phyloP scores from a whole-genome alignment of 768 basidiomycete species.

The Naematelia encephala region DNA sequence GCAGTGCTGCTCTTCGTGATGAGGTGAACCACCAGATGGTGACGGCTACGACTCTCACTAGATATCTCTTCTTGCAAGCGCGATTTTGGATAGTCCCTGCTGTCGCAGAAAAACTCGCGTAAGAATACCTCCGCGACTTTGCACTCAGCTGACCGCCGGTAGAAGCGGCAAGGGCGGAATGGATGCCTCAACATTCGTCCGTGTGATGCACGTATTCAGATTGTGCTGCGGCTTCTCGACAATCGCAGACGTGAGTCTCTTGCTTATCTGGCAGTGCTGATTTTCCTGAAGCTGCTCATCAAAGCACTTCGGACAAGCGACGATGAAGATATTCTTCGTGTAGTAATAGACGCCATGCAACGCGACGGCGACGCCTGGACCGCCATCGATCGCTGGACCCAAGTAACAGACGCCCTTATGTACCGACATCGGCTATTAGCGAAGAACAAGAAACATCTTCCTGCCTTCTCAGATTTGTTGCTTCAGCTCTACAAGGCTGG shows the following conservation, averaged over 20 bases:
- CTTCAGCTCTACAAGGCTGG: conserved; percentile 23
- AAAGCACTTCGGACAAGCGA: conserved; percentile 24
- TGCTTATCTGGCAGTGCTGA: neutral
- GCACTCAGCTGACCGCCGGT: conserved; percentile 13
- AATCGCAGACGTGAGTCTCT: conserved; percentile 28
- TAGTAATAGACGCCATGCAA: conserved; percentile 27
- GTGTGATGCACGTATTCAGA: conserved; percentile 31
- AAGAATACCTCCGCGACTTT: conserved; percentile 1
- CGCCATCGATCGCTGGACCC: conserved; percentile 38
- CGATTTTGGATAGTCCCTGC: conserved; percentile 38
- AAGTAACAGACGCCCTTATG: conserved; percentile 31
- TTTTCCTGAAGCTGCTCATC: conserved; percentile 19
- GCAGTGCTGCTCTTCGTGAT: conserved; percentile 18
- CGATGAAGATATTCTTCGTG: conserved; percentile 32
- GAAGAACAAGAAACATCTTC: conserved; percentile 15
- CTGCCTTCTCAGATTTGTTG: conserved; percentile 16
- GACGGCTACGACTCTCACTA: conserved; percentile 15
- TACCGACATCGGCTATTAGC: conserved; percentile 22
- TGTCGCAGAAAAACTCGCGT: conserved; percentile 17
- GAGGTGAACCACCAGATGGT: conserved; percentile 28
- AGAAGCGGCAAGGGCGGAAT: conserved; percentile 12
- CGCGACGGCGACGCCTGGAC: conserved; percentile 43
- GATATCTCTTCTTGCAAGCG: conserved; percentile 36
- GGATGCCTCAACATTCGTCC: conserved; percentile 36
- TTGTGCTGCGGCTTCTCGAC: conserved; percentile 29